Base-by-base conservation (phyloP, 2,329 filamentous ascomycete genomes). In the Xylariomycetidae sp. region DNA sequence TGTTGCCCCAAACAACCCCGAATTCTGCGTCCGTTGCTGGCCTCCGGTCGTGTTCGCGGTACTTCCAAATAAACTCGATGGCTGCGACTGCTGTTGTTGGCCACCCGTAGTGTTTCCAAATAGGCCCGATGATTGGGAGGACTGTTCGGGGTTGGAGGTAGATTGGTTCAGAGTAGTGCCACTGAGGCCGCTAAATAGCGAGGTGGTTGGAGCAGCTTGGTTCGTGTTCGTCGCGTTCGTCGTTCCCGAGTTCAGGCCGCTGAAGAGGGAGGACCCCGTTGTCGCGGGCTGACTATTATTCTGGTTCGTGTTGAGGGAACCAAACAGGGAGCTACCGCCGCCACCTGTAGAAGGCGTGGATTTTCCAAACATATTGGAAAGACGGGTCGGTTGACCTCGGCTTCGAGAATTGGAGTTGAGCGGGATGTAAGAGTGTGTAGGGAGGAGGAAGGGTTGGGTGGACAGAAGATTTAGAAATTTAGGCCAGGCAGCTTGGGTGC, bases 301-400 rank as follows among this genome's bases (percentile, higher is more conserved):
- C n/a, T n/a, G n/a, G 10, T 8, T 15, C 7, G 27, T n/a, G 27
- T 4, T 30, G 3, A 17, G 15, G 19, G 25, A 20, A 28, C 15
- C 27, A 18, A 30, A 30, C 19, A 30, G 6, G 15, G 23, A 8
- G n/a, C 20, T n/a, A n/a, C 20, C 20, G 8, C 20, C 30, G n/a
- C 19, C 30, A 31, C 27, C n/a, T 14, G 9, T 17, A 4, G 19
- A 22, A 12, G 38, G 15, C n/a, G n/a, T n/a, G n/a, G n/a, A n/a
- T n/a, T n/a, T n/a, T n/a, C n/a, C n/a, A n/a, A n/a, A 50, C 50
- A 53, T 54, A 25, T 27, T 28, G 31, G 20, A 28, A 27, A 16
- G 9, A 9, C 26, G 26, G 17, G 12, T 17, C 29, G 29, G 18
- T 22, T 15, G 23, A 13, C 17, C 15, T 16, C 26, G 17, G 15